phyloP scores from a whole-genome alignment of 208 protist species.

The Acanthamoeba divionensis region DNA sequence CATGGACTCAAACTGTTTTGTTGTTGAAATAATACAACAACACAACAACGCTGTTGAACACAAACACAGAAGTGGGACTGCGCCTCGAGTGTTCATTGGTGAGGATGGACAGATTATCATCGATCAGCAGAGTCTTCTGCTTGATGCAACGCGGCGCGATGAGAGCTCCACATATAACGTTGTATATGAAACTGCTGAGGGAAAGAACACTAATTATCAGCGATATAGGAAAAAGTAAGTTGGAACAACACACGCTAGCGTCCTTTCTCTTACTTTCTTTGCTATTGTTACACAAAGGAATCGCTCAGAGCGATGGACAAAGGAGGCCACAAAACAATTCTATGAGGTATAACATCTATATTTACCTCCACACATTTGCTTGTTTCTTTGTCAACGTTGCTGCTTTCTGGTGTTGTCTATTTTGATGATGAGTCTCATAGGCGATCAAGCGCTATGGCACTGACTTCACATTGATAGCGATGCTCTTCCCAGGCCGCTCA shows the following conservation, averaged over 20 bases:
- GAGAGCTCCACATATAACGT: background rate
- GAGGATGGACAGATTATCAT: constrained; percentile 8
- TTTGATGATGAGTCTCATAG: background rate
- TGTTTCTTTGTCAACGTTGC: background rate
- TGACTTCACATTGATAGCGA: constrained; percentile 51
- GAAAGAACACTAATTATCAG: constrained; percentile 28
- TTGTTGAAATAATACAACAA: too few relatives aligned
- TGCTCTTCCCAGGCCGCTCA: constrained; percentile 25
- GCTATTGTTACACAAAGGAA: background rate
- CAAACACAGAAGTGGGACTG: background rate
- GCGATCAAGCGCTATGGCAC: constrained; percentile 45
- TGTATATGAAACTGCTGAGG: background rate
- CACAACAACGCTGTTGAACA: too few relatives aligned
- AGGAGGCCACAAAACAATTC: constrained; percentile 45
- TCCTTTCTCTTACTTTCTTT: too few relatives aligned
- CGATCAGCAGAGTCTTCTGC: constrained; percentile 34
- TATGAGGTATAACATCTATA: constrained; percentile 32
- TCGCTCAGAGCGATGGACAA: background rate
- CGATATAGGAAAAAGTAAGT: background rate
- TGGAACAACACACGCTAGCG: too few relatives aligned
- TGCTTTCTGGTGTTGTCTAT: background rate
- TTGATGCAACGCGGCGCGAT: background rate
- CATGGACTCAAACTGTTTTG: too few relatives aligned
- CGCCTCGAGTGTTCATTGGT: background rate
- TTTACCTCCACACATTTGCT: too few relatives aligned